Evolutionary conservation across 805 yeast species (phyloP).

Genomic region (Isabelozyma pseudorhagii): DNA sequence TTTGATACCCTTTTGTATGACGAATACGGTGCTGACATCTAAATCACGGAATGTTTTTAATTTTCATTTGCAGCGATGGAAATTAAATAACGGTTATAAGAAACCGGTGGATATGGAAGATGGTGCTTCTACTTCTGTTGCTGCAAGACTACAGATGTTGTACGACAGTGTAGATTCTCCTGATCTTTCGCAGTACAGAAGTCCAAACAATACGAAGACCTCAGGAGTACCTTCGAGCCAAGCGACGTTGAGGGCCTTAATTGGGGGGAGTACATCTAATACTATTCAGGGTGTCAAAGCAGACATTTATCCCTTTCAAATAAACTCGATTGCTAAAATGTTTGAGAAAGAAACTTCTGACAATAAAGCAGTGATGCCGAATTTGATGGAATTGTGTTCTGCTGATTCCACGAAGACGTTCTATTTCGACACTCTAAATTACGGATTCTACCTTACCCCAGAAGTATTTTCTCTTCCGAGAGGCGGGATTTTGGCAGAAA

Average conservation of each 20-base stretch:
- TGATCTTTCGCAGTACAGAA: conserved; percentile 11
- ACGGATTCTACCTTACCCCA: conserved; percentile 33
- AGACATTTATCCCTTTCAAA: conserved; percentile 54
- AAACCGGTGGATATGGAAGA: conserved; percentile 1
- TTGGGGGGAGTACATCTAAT: conserved; percentile 11
- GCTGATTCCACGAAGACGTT: conserved; percentile 12
- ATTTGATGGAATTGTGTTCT: conserved; percentile 21
- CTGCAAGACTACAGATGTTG: conserved; percentile 21
- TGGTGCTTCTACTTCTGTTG: conserved; percentile 8
- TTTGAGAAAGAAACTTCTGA: conserved; percentile 45
- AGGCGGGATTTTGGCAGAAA: conserved; percentile 65
- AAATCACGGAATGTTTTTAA: conserved; percentile 7
- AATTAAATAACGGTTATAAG: conserved; percentile 10
- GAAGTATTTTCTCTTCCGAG: conserved; percentile 45
- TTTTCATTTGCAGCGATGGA: conserved; percentile 34
- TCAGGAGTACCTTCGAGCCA: not conserved
- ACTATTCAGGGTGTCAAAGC: conserved; percentile 45
- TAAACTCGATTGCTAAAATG: conserved; percentile 61
- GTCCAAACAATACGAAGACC: not conserved
- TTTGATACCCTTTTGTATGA: not conserved
- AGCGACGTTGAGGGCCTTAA: conserved; percentile 13
- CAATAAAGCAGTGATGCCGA: conserved; percentile 30
- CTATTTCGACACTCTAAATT: conserved; percentile 34
- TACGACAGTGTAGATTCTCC: conserved; percentile 36
- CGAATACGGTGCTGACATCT: not conserved